phyloP scores from a whole-genome alignment of 1,284 basidiomycete genomes.

The Stereum hirsutum region DNA sequence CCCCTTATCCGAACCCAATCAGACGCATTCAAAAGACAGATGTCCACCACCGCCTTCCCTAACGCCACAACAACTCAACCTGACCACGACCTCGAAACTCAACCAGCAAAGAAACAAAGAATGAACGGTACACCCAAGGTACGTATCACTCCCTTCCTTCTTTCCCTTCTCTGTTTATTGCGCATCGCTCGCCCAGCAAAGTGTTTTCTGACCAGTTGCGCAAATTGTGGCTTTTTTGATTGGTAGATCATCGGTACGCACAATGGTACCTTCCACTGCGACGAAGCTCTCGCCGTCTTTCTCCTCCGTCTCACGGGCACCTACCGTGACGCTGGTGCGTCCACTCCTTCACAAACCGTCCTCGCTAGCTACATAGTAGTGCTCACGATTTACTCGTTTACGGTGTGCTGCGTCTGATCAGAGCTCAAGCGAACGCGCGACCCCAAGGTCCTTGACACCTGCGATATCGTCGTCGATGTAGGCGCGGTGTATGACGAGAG shows the following conservation, averaged over 20 bases:
- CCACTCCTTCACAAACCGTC: not conserved
- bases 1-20: too few species aligned
- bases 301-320: conserved; percentile 73
- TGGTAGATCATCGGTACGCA: conserved; percentile 88
- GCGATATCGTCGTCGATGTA: conserved; percentile 97
- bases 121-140: too few species aligned
- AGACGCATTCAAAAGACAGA: too few species aligned
- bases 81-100: conserved; percentile 2
- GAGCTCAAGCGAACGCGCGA: conserved; percentile 81
- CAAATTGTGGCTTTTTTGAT: too few species aligned
- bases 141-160: too few species aligned
- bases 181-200: too few species aligned
- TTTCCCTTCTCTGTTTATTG: too few species aligned
- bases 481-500: conserved; percentile 86
- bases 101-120: conserved; percentile 39
- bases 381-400: too few species aligned
- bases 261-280: conserved; percentile 94
- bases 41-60: not conserved
- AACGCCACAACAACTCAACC: not conserved
- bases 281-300: conserved; percentile 93
- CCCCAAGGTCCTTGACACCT: conserved; percentile 68
- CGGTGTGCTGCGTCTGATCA: too few species aligned
- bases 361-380: conserved; percentile 3
- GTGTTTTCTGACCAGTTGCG: too few species aligned
- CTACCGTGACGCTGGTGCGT: conserved; percentile 68